phyloP scores from a whole-genome alignment of 1,139 yeast species.

The Pichia sp. region DNA sequence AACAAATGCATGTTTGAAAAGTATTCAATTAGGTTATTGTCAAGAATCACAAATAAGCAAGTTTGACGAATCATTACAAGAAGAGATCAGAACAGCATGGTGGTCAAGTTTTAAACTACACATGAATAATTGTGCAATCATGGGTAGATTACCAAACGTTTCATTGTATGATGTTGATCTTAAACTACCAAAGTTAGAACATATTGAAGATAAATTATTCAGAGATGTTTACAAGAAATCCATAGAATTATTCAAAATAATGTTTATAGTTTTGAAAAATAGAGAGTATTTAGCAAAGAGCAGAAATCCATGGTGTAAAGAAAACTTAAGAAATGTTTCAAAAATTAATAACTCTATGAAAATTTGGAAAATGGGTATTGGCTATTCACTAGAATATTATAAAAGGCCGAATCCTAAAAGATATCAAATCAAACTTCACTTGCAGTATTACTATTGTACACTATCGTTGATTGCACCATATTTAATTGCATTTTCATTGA shows the following conservation, averaged over 20 bases:
- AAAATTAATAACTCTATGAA: slow-evolving; percentile 24
- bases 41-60: neutral
- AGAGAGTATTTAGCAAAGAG: slow-evolving; percentile 22
- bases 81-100: slow-evolving; percentile 23
- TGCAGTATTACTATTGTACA: slow-evolving; percentile 28
- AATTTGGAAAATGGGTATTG: slow-evolving; percentile 21
- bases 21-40: neutral
- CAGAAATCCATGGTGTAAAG: slow-evolving; percentile 27
- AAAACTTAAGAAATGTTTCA: slow-evolving; percentile 29
- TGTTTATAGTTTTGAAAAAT: slow-evolving; percentile 27
- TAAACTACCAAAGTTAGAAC: slow-evolving; percentile 18
- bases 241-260: slow-evolving; percentile 26
- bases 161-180: slow-evolving; percentile 28
- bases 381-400: slow-evolving; percentile 13
- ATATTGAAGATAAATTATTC: slow-evolving; percentile 21
- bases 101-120: slow-evolving; percentile 32
- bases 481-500: slow-evolving; percentile 24
- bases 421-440: slow-evolving; percentile 28
- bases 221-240: slow-evolving; percentile 23
- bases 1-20: slow-evolving; percentile 25
- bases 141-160: slow-evolving; percentile 31
- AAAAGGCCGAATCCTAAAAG: slow-evolving; percentile 19
- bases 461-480: slow-evolving; percentile 30
- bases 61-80: slow-evolving; percentile 17
- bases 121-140: slow-evolving; percentile 26